Evolutionary conservation across 345 rosid genomes (phyloP).

Genomic region (Odontarrhena argentea): DNA sequence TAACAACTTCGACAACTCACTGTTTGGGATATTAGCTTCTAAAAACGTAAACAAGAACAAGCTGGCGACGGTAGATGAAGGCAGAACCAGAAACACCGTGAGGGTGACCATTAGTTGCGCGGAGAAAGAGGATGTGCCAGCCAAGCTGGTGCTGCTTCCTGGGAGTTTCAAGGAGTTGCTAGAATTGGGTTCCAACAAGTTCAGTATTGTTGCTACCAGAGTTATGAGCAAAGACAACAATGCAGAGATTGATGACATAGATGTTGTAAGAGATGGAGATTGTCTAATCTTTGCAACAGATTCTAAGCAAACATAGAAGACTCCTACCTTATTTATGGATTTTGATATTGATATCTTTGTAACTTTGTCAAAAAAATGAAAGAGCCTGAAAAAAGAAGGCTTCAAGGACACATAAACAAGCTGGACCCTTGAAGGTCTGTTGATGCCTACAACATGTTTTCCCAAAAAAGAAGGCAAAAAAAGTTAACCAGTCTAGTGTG

Average conservation of each 20-base stretch:
- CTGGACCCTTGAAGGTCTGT: slow-evolving; percentile 1
- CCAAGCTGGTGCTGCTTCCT: slow-evolving; percentile 70
- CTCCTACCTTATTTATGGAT: background rate
- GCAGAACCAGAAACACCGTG: slow-evolving; percentile 28
- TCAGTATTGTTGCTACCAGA: slow-evolving; percentile 52
- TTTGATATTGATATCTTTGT: background rate
- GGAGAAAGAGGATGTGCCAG: slow-evolving; percentile 49
- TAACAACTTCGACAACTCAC: slow-evolving; percentile 66
- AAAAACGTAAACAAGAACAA: slow-evolving; percentile 48
- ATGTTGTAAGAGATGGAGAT: slow-evolving; percentile 80
- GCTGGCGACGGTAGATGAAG: slow-evolving; percentile 38
- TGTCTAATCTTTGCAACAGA: slow-evolving; percentile 58
- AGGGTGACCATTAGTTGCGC: slow-evolving; percentile 75
- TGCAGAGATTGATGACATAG: slow-evolving; percentile 76
- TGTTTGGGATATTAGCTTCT: slow-evolving; percentile 69
- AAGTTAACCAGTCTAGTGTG: slow-evolving; percentile 7
- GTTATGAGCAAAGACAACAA: slow-evolving; percentile 52
- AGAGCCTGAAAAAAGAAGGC: background rate
- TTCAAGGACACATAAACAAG: slow-evolving; percentile 2
- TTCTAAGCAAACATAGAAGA: slow-evolving; percentile 6
- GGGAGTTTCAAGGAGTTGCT: slow-evolving; percentile 59
- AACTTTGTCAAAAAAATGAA: slow-evolving; percentile 20
- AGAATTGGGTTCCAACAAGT: slow-evolving; percentile 62
- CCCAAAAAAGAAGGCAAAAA: background rate
- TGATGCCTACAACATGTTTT: slow-evolving; percentile 5